Evolutionary conservation across 192 early-diverging fungal genomes (phyloP).

Genomic region (Helicostylum pulchrum): DNA sequence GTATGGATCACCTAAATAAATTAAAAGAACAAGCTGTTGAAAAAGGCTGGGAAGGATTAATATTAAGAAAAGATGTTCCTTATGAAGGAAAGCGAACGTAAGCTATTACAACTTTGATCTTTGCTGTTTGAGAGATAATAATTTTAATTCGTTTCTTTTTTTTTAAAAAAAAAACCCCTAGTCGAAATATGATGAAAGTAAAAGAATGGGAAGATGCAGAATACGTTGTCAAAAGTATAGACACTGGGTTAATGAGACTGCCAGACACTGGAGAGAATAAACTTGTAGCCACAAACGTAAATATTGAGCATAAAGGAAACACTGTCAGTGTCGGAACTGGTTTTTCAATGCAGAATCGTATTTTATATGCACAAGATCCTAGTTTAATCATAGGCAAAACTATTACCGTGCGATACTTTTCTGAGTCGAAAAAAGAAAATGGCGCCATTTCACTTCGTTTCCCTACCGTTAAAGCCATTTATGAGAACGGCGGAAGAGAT

Average conservation of each 20-base stretch:
- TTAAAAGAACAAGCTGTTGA: slow-evolving; percentile 22
- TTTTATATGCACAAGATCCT: slow-evolving; percentile 43
- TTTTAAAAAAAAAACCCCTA: slow-evolving; percentile 9
- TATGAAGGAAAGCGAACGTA: slow-evolving; percentile 57
- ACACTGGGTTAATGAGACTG: slow-evolving; percentile 43
- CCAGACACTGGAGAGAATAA: slow-evolving; percentile 34
- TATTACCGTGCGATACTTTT: slow-evolving; percentile 53
- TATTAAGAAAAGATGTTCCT: slow-evolving; percentile 43
- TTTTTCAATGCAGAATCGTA: slow-evolving; percentile 41
- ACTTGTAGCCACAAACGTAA: slow-evolving; percentile 40
- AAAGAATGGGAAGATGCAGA: slow-evolving; percentile 55
- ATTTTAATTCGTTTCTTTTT: background rate
- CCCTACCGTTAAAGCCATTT: slow-evolving; percentile 53
- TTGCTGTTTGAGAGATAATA: background rate
- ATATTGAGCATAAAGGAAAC: slow-evolving; percentile 45
- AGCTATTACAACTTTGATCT: background rate
- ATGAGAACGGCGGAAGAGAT: slow-evolving; percentile 28
- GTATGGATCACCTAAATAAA: slow-evolving; percentile 32
- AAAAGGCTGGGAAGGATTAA: slow-evolving; percentile 55
- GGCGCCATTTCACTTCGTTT: slow-evolving; percentile 42
- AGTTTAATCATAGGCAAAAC: slow-evolving; percentile 46
- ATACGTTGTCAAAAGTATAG: slow-evolving; percentile 41
- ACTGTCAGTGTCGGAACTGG: slow-evolving; percentile 55
- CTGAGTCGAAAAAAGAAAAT: slow-evolving; percentile 35
- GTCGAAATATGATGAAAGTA: slow-evolving; percentile 48